Evolutionary conservation across 2,329 filamentous ascomycete species (phyloP).

Genomic region (Nemania sp.): DNA sequence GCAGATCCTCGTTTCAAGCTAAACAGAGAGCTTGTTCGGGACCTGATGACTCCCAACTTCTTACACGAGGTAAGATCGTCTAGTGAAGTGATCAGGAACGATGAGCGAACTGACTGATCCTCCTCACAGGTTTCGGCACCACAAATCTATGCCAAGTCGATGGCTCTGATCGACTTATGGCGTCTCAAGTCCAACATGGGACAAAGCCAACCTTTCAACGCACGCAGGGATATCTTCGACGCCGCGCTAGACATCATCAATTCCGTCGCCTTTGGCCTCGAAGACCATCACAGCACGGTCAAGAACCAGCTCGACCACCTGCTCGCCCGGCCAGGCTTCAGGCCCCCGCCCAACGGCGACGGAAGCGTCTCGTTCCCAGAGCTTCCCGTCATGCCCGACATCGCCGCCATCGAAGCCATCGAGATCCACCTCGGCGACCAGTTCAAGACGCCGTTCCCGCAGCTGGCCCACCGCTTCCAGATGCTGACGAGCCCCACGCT

Average conservation of each 20-base stretch:
- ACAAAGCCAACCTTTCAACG: constrained; percentile 40
- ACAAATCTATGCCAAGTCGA: constrained; percentile 41
- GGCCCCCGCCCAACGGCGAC: background rate
- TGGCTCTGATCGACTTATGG: constrained; percentile 44
- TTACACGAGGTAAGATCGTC: constrained; percentile 32
- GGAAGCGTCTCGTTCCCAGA: constrained; percentile 26
- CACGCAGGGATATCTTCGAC: constrained; percentile 40
- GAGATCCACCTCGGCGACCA: constrained; percentile 26
- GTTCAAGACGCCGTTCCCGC: constrained; percentile 23
- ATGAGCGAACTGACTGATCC: background rate
- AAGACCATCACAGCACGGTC: constrained; percentile 26
- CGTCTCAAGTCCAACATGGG: constrained; percentile 39
- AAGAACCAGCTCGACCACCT: constrained; percentile 24
- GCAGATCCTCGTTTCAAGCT: constrained; percentile 40
- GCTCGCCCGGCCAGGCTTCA: background rate
- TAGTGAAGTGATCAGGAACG: background rate
- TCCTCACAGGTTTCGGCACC: constrained; percentile 41
- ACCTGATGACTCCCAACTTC: constrained; percentile 46
- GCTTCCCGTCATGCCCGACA: constrained; percentile 20
- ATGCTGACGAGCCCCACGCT: constrained; percentile 18
- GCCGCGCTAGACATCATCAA: constrained; percentile 44
- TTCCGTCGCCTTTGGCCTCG: constrained; percentile 41
- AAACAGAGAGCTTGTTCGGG: constrained; percentile 42
- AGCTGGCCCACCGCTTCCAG: constrained; percentile 17
- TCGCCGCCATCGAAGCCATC: constrained; percentile 26